Base-by-base conservation (phyloP, 768 basidiomycete genomes). In the Russula griseocarnosa region DNA sequence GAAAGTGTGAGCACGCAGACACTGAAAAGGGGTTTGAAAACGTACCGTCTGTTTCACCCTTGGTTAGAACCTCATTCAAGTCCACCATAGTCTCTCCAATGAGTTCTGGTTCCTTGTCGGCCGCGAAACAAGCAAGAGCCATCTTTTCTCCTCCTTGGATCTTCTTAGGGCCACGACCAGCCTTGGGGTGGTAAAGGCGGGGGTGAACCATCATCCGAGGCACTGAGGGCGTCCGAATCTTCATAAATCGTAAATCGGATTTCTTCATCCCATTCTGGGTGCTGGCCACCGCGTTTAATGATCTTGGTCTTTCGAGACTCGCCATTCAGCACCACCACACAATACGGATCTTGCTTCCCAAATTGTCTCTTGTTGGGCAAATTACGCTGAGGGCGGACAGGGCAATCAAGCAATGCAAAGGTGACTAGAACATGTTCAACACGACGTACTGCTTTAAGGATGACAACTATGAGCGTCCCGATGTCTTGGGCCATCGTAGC, bases 231-330 rank as follows among this genome's bases (percentile, higher is more conserved):
- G 8, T 81, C 83, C 34, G 83, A 75, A 67, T 93, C 92, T 72
- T 98, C 95, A 67, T 80, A 83, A 51, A 99, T 79, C 28, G 88
- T 86, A 75, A 98, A 98, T 49, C 97, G 87, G 71, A 98, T 80
- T 76, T 99, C 97, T 70, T 97, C 94, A 73, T 99, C 97, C 95
- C 97, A 99, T 76, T 94, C 94, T 6, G 97, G 97, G 74, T 97
- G 94, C 74, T 99, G 97, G 20, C 97, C 97, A 55, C 97, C 97
- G 34, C 93, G 88, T 73, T 92, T 95, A 74, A 98, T 88, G n/a
- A 93, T 86, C 74, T 89, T 92, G 5, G 96, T 98, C 57, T 91
- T 82, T 63, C 87, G 84, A 71, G 87, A 94, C 74, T 94, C 88
- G 55, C 86, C 86, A 71, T 92, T 88, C 58, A 94, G 78, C 4